Base-by-base conservation (phyloP, 2,329 filamentous ascomycete species). In the Aspergillus candidus region DNA sequence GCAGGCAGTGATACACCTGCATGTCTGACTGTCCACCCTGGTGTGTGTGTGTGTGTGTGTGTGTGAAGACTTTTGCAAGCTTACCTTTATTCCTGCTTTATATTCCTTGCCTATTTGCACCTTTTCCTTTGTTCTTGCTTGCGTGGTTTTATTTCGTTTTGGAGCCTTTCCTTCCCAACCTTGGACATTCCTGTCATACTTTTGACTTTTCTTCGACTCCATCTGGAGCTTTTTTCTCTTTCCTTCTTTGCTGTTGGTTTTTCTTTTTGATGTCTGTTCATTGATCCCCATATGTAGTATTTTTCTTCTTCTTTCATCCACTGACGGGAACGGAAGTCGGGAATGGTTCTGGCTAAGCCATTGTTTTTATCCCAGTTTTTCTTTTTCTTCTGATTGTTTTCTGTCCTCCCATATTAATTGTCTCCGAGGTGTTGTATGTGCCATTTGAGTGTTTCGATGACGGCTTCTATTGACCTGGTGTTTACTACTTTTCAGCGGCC, bases 271-370 rank as follows among this genome's bases (percentile, higher is more conserved):
- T 42, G 53, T 51, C 49, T 46, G 48, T 47, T 56, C 52, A 56
- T 55, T 46, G 48, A 48, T 55, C 48, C 54, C 48, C 48, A 50
- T 52, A 54, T 58, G 50, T 56, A 51, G 22, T 27, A 27, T 27
- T 29, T 50, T 43, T 51, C 35, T 52, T 50, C 47, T 37, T 55
- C 35, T 46, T 49, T 49, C 6, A 18, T 18, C 18, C 18, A 18
- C 49, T 50, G 52, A 48, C 40, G 53, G 52, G 49, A 50, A 46
- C 7, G 22, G 22, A 27, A 49, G 52, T 50, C 54, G 50, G 51
- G 50, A 51, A 53, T 53, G 48, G 49, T 60, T 52, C 47, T 50
- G 50, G 49, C 55, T 52, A 52, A 53, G 57, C 52, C 50, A 55
- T 56, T 53, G 51, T 49, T 53, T 51, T 53, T 51, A 46, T 49